These are phyloP conservation scores for Mycena rebaudengoi DNA, from an alignment of 768 basidiomycete species.

Conservation along the genomic window DNA sequence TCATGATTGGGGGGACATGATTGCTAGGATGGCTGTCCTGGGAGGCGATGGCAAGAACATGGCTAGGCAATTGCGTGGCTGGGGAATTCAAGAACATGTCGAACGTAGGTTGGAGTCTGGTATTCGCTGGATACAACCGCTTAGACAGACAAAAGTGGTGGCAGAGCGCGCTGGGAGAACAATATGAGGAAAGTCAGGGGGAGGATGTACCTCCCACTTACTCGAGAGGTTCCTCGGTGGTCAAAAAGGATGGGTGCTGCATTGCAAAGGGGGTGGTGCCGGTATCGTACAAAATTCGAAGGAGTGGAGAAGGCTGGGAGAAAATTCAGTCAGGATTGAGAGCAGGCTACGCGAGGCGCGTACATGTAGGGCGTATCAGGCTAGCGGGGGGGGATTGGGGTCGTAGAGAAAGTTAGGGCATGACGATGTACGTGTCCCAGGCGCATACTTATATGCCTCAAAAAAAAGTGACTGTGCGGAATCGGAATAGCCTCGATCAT, in stretches of 20 bases:
- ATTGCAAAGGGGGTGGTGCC: slow-evolving; percentile 37
- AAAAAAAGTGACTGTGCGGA: no score
- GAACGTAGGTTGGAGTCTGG: slow-evolving; percentile 50
- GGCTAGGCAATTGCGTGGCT: slow-evolving; percentile 61
- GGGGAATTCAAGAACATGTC: slow-evolving; percentile 46
- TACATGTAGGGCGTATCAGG: no score
- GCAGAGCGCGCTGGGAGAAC: slow-evolving; percentile 49
- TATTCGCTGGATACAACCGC: slow-evolving; percentile 24
- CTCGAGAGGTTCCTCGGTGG: slow-evolving; percentile 44
- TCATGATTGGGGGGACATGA: slow-evolving; percentile 49
- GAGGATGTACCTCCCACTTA: no score
- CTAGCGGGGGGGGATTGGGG: no score
- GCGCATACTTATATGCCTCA: no score
- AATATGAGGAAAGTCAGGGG: neutral
- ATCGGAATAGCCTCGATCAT: no score
- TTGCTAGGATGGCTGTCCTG: slow-evolving; percentile 34
- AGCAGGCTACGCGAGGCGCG: no score
- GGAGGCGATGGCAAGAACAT: slow-evolving; percentile 59
- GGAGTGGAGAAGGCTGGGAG: no score
- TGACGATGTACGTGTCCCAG: no score
- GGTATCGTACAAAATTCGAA: slow-evolving; percentile 11
- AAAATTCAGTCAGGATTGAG: no score
- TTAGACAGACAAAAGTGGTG: slow-evolving; percentile 52
- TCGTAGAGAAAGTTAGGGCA: no score
- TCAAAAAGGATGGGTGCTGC: slow-evolving; percentile 44